Evolutionary conservation across 192 early-diverging fungal genomes (phyloP).

Genomic region (Glomus cerebriforme): DNA sequence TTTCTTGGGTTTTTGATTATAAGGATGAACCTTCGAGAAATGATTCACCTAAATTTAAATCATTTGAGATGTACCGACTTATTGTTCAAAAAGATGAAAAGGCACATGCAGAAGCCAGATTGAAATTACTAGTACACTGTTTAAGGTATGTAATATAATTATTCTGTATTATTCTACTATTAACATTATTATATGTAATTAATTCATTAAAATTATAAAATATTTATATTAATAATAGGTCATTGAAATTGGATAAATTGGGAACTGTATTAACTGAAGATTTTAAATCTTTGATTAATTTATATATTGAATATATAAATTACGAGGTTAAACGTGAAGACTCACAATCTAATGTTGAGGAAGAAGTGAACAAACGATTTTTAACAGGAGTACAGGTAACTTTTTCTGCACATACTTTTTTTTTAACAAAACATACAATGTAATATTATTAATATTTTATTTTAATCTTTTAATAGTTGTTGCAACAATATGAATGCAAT

Average conservation of each 20-base stretch:
- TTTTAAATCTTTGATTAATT: not conserved
- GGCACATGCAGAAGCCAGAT: not conserved
- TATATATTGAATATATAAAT: slow-evolving; percentile 3
- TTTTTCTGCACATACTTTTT: not conserved
- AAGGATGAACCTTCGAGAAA: not conserved
- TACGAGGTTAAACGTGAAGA: not conserved
- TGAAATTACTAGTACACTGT: not conserved
- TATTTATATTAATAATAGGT: not conserved
- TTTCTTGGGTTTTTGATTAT: not conserved
- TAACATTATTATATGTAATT: not conserved
- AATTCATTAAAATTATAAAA: too few relatives aligned
- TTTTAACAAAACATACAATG: not conserved
- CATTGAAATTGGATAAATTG: not conserved
- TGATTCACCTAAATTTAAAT: slow-evolving; percentile 6
- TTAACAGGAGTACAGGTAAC: not conserved
- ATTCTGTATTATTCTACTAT: not conserved
- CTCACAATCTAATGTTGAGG: not conserved
- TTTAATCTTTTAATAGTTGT: not conserved
- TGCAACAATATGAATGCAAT: not conserved
- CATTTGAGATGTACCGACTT: not conserved
- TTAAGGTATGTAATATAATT: not conserved
- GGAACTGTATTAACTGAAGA: not conserved
- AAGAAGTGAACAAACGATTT: not conserved
- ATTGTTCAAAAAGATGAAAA: not conserved
- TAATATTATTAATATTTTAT: not conserved